These are phyloP conservation scores for Periconia macrospinosa DNA, from an alignment of 2,329 filamentous ascomycete genomes.

Conservation along the genomic window DNA sequence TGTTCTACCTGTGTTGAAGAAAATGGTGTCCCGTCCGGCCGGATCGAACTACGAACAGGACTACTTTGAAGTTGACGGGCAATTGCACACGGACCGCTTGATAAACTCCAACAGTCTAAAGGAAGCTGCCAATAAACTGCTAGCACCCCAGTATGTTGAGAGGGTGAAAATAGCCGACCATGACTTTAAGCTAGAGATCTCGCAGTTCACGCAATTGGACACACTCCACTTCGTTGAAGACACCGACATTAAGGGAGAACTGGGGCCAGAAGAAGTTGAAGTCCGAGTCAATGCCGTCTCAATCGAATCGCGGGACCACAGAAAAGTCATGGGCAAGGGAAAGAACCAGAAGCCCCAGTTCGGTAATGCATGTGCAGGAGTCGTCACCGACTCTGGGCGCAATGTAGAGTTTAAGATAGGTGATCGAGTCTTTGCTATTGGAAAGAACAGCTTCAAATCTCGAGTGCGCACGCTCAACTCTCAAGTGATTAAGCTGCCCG, in stretches of 20 bases:
- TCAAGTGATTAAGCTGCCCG: not conserved
- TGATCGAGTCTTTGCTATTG: constrained; percentile 16
- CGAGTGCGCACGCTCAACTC: not conserved
- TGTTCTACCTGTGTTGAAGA: not conserved
- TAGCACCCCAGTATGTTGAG: not conserved
- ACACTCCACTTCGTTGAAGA: not conserved
- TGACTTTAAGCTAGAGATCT: not conserved
- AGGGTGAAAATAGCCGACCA: not conserved
- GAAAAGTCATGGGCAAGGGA: not conserved
- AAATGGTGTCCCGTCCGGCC: not conserved
- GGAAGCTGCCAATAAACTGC: not conserved
- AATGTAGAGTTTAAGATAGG: constrained; percentile 1
- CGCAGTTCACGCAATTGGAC: not conserved
- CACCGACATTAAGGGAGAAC: not conserved
- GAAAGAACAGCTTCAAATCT: constrained; percentile 9
- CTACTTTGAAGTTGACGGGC: not conserved
- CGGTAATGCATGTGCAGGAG: constrained; percentile 7
- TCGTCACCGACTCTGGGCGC: constrained; percentile 3
- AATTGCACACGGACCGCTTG: not conserved
- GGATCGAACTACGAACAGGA: not conserved
- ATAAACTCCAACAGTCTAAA: not conserved
- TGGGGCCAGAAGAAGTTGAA: constrained; percentile 5
- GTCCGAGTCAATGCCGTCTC: constrained; percentile 7
- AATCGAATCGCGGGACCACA: constrained; percentile 8
- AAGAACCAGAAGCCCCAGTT: not conserved